Base-by-base conservation (phyloP, 495 filamentous ascomycete species). In the Penicillium lagena region DNA sequence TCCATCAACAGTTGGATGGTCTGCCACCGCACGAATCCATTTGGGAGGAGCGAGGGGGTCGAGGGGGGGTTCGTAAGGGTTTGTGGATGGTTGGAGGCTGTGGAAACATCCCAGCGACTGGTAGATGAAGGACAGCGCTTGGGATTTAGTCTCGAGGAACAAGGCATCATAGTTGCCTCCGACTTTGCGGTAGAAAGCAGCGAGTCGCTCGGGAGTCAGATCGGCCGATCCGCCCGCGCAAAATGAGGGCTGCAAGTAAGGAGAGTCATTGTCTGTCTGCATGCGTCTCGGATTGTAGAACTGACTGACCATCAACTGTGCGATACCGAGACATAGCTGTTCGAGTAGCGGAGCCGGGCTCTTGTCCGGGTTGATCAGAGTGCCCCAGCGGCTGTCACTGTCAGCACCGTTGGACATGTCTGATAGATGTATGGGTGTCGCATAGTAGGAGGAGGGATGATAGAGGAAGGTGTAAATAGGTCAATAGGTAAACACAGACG, bases 1-100 rank as follows among this genome's bases (percentile, higher is more conserved):
- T 84, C 87, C 10, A 97, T 77, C 29, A 97, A 73, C 28, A 95
- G 68, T 66, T 97, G 89, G 12, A 98, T 89, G 2, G 87, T 86
- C 72, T 96, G 87, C 90, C 91, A 98, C 56, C 84, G 81, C 34
- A 91, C 83, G 59, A 95, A 98, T 17, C 93, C 93, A 50, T 78
- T 79, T 0, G 76, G 71, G 33, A 89, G 90, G 43, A 98, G 69
- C 11, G 89, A 86, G 9, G 93, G 93, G 32, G 95, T 74, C 1
- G 77, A 79, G 0, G 93, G 93, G 93, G 9, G 82, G 66, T 2
- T 77, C 73, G 56, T 84, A 95, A 37, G 85, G 81, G 51, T 90
- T 79, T 10, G 72, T 66, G 13, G 80, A 78, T 0, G 85, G 83
- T 42, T 83, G 82, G 10, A 90, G 75, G 29, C 78, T 79, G 58